Evolutionary conservation across 73 alveolate species (phyloP), one percentile per base, ranked within the genome.

Genomic region (Paramecium primaurelia): DNA sequence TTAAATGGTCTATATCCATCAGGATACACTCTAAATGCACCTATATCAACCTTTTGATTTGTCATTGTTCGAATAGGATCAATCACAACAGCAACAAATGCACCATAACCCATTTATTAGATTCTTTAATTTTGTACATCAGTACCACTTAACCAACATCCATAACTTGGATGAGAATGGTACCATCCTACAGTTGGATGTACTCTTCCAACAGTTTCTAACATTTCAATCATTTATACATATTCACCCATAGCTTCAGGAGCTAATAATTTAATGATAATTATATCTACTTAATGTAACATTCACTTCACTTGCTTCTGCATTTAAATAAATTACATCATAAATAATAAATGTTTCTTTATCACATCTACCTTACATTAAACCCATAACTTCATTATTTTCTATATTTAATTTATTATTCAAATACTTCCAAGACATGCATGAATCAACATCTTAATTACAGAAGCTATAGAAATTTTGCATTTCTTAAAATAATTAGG

Each of bases 101-200:
- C 58, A 25, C 80, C 71, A 6, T 89, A 64, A 30, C 85, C 91
- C 26, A 26, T 38, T 89, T 89, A 32, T 49, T 89, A 60, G 51
- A 89, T 25, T 89, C 71, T 71, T 16, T 89, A 37, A 89, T 84
- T 71, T 45, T 42, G 12, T 26, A 98, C 99, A 92, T 98, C 99
- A 38, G 98, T 98, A 59, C 99, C 99, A 47, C 99, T 95, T 54
- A 99, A 95, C 99, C 99, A 99, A 92, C 99, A 98, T 30, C 99
- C 99, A 84, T 98, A 99, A 44, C 99, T 99, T 38, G 99, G 99
- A 92, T 99, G 99, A 71, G 99, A 96, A 84, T 99, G 99, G 92
- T 99, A 99, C 99, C 99, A 97, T 59, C 99, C 94, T 42, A 89
- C 77, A 8, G 58, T 71, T 95, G 90, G 97, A 98, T 88, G 99